Evolutionary conservation across 108 stramenopile species (phyloP).

Genomic region (Stephanodiscus minutulus): DNA sequence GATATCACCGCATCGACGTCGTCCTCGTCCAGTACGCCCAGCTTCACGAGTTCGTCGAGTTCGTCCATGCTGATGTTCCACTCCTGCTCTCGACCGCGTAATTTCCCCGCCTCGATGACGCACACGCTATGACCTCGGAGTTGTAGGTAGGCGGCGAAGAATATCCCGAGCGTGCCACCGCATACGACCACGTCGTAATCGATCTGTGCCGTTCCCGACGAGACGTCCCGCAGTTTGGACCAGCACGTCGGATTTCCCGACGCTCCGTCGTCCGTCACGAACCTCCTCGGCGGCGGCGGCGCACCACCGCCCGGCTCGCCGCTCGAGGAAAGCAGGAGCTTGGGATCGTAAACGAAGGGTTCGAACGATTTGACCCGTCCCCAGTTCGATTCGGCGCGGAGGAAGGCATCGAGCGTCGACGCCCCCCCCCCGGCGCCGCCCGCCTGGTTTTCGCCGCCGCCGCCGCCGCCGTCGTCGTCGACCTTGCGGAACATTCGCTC

Average conservation of each 20-base stretch:
- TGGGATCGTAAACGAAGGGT: constrained; percentile 60
- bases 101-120: constrained; percentile 83
- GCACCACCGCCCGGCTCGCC: neutral
- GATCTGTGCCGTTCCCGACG: constrained; percentile 14
- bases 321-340: no score
- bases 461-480: no score
- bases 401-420: constrained; percentile 72
- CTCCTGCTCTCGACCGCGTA: constrained; percentile 89
- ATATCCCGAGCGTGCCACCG: constrained; percentile 93
- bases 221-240: constrained; percentile 54
- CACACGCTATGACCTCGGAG: constrained; percentile 68
- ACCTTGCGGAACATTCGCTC: neutral
- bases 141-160: constrained; percentile 86
- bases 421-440: constrained; percentile 79
- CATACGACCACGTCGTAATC: constrained; percentile 89
- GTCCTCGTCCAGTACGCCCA: constrained; percentile 76
- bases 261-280: constrained; percentile 72
- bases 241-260: constrained; percentile 69
- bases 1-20: constrained; percentile 78
- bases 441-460: constrained; percentile 21
- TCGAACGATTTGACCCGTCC: constrained; percentile 56
- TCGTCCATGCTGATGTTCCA: constrained; percentile 94
- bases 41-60: constrained; percentile 70
- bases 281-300: constrained; percentile 43
- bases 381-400: constrained; percentile 75